phyloP scores from a whole-genome alignment of 169 alveolate genomes.

The Cryptosporidium meleagridis region DNA sequence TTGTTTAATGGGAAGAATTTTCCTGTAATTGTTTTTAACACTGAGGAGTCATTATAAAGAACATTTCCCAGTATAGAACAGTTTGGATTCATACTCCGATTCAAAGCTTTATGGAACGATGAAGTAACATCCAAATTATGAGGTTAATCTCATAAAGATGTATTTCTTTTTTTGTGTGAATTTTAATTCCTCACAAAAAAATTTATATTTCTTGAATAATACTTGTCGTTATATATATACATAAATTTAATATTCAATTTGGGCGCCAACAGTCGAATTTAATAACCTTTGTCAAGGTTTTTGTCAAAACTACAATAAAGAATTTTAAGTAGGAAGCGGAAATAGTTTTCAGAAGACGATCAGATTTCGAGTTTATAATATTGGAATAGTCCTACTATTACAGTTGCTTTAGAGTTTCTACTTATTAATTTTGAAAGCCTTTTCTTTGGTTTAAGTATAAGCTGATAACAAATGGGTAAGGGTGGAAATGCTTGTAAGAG shows the following conservation, averaged over 20 bases:
- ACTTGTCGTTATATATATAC: conserved; percentile 25
- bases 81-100: conserved; percentile 1
- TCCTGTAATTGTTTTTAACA: conserved; percentile 29
- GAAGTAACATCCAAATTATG: background rate
- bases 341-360: background rate
- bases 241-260: background rate
- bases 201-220: background rate
- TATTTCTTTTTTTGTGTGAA: conserved; percentile 5
- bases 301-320: background rate
- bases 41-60: background rate
- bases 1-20: conserved; percentile 44
- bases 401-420: background rate
- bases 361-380: background rate
- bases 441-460: background rate
- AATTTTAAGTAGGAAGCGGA: background rate
- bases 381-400: background rate
- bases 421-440: background rate
- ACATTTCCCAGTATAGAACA: conserved; percentile 1
- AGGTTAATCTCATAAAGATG: background rate
- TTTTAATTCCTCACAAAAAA: background rate
- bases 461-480: conserved; percentile 47
- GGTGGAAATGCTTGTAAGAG: conserved; percentile 75
- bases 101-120: background rate
- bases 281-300: too few relatives aligned
- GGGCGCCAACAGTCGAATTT: background rate